Conservation (phyloP, 176 grass and related monocot genomes). For the Musa beccarii region DNA sequence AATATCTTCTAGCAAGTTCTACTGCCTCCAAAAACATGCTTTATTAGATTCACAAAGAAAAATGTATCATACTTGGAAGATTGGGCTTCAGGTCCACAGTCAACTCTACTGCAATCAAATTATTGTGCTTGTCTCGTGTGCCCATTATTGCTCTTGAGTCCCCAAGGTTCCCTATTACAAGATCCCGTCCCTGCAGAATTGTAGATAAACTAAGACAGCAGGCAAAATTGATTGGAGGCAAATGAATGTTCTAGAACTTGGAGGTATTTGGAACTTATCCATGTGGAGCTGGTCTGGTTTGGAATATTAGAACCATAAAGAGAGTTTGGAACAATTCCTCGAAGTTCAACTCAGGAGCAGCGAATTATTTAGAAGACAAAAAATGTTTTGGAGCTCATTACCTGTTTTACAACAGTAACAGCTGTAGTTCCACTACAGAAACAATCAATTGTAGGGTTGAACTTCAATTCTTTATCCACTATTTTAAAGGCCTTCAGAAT, state of each 20-base stretch:
- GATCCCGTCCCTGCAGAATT: constrained; percentile 6
- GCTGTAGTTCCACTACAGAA: constrained; percentile 20
- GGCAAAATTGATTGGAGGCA: not conserved
- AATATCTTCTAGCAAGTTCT: not conserved
- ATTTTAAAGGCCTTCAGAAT: constrained; percentile 9
- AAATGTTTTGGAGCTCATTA: not conserved
- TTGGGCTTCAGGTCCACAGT: constrained; percentile 7
- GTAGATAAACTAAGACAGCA: not conserved
- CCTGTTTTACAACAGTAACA: constrained; percentile 17
- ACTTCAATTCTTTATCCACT: constrained; percentile 14
- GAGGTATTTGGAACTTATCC: not conserved
- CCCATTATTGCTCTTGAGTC: constrained; percentile 9
- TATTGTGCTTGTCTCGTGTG: not conserved
- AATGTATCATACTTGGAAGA: not conserved
- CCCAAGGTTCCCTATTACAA: constrained; percentile 12
- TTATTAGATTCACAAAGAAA: not conserved
- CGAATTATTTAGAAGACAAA: not conserved
- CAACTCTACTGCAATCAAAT: constrained; percentile 10
- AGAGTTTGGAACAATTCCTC: not conserved
- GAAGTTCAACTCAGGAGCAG: not conserved
- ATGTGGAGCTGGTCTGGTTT: not conserved
- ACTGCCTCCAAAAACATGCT: not conserved
- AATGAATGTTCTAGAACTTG: not conserved
- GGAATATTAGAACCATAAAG: not conserved
- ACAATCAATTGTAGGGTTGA: constrained; percentile 5